Percentiles rank a stretch among this genome's conserved stretches.
Conservation (phyloP, 2,329 filamentous ascomycete genomes). For the Alternaria brassicae region DNA sequence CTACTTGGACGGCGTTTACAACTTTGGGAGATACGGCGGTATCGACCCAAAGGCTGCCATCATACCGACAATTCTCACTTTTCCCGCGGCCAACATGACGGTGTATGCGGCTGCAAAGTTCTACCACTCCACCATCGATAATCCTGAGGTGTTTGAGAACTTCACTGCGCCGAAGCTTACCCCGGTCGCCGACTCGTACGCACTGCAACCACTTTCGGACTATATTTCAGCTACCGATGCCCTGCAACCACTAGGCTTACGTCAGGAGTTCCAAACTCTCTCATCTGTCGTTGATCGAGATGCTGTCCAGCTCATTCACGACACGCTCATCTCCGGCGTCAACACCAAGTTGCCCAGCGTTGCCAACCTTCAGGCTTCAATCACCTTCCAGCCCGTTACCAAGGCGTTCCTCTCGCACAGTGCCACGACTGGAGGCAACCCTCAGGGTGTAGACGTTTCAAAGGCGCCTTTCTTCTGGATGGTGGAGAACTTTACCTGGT, state of each 20-base stretch:
- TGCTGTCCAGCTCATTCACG: conserved; percentile 23
- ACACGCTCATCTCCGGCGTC: conserved; percentile 21
- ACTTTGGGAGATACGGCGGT: conserved; percentile 26
- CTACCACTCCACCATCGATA: conserved; percentile 27
- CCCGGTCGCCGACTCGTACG: conserved; percentile 23
- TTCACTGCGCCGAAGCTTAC: conserved; percentile 28
- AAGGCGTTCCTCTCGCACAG: conserved; percentile 26
- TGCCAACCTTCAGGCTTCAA: conserved; percentile 15
- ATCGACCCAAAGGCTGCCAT: conserved; percentile 30
- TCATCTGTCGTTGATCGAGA: conserved; percentile 24
- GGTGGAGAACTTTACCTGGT: conserved; percentile 25
- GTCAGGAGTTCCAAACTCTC: conserved; percentile 26
- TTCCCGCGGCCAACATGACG: conserved; percentile 21
- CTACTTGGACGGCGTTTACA: conserved; percentile 32
- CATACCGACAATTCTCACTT: conserved; percentile 26
- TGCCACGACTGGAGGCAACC: conserved; percentile 25
- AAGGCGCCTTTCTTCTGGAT: conserved; percentile 29
- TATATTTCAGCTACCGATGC: conserved; percentile 20
- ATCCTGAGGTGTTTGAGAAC: conserved; percentile 24
- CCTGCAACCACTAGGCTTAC: conserved; percentile 19
- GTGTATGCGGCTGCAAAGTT: conserved; percentile 28
- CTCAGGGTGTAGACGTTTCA: conserved; percentile 23
- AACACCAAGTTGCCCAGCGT: conserved; percentile 9
- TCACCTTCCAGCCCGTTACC: conserved; percentile 31
- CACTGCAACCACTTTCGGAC: conserved; percentile 19